Percentiles rank a stretch among this genome's conserved stretches.
These are phyloP conservation scores for Rhododendron kiyosumense DNA, from an alignment of 148 eudicot genomes.

Conservation along the genomic window DNA sequence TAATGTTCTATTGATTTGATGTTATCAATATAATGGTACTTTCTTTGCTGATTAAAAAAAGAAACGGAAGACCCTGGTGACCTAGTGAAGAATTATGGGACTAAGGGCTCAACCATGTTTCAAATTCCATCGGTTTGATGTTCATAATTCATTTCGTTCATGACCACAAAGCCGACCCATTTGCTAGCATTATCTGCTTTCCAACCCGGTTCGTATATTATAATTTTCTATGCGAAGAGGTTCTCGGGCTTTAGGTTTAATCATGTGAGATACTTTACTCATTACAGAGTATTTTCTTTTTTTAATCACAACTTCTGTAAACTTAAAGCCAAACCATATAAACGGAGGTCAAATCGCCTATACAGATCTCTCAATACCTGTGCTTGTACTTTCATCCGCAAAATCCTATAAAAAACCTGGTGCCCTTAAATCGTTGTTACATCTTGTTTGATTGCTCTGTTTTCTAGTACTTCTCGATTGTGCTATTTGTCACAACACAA, in stretches of 20 bases:
- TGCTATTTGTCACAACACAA: neutral
- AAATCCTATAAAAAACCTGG: neutral
- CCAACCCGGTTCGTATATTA: too few species aligned
- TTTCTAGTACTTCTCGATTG: neutral
- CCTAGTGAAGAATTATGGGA: too few species aligned
- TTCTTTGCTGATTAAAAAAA: too few species aligned
- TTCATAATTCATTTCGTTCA: neutral
- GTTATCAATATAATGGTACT: too few species aligned
- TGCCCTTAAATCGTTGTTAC: neutral
- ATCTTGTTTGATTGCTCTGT: neutral
- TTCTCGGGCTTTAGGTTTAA: neutral
- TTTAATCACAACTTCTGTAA: too few species aligned
- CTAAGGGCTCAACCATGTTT: neutral
- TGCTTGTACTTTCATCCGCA: neutral
- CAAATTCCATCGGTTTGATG: neutral
- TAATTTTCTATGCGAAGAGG: neutral
- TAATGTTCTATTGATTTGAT: too few species aligned
- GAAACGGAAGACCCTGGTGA: too few species aligned
- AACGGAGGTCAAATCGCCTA: neutral
- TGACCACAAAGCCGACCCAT: neutral
- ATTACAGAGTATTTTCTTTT: too few species aligned
- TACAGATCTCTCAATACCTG: neutral
- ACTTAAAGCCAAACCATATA: neutral
- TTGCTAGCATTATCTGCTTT: neutral
- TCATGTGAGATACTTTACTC: too few species aligned